Percentiles rank a stretch among this genome's conserved stretches.
Evolutionary conservation across 306 rosid genomes (phyloP).

Genomic region (Lupinus albus): DNA sequence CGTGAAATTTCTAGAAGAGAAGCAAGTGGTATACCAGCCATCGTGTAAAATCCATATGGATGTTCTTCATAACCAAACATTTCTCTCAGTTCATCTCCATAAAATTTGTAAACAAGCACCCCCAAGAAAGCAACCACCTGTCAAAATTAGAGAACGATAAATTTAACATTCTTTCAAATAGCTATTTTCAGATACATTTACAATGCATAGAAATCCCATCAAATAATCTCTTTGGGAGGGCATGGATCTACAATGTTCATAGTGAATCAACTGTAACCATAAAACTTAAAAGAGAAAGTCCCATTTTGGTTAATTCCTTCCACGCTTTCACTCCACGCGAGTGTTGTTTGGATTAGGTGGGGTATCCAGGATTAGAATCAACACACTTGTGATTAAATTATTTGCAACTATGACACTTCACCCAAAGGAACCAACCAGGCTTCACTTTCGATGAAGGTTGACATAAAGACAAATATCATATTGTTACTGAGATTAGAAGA

Average conservation of each 20-base stretch:
- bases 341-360: neutral
- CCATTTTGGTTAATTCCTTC: constrained; percentile 18
- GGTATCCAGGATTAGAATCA: constrained; percentile 12
- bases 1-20: constrained; percentile 15
- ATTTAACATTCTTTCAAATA: constrained; percentile 34
- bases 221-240: constrained; percentile 23
- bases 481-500: constrained; percentile 3
- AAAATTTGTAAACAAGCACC: constrained; percentile 88
- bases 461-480: neutral
- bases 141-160: constrained; percentile 38
- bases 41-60: constrained; percentile 92
- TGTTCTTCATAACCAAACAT: constrained; percentile 99
- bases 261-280: constrained; percentile 16
- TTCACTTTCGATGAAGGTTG: constrained; percentile 12
- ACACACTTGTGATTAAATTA: constrained; percentile 9
- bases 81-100: constrained; percentile 93
- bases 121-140: constrained; percentile 98
- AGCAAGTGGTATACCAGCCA: constrained; percentile 74
- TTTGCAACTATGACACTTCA: constrained; percentile 17
- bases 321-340: neutral
- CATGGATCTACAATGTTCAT: constrained; percentile 24
- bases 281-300: neutral
- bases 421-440: constrained; percentile 5
- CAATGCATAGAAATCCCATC: constrained; percentile 35
- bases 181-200: constrained; percentile 14